A percentile compares a stretch with the other conserved stretches of the same genome.
phyloP scores from a whole-genome alignment of 2,329 filamentous ascomycete genomes.

The Penicillium sp. region DNA sequence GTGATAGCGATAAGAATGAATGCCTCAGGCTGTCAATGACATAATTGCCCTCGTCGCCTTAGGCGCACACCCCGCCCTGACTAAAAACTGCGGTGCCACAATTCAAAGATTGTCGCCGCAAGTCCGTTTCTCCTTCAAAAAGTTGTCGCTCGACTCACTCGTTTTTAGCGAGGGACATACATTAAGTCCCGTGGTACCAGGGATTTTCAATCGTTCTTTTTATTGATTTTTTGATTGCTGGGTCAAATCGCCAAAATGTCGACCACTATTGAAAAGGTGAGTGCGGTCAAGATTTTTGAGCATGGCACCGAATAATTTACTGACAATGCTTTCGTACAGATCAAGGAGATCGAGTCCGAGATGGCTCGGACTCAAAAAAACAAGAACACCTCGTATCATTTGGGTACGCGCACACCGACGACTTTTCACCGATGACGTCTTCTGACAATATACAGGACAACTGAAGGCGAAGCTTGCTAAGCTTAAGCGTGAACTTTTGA shows the following conservation, averaged over 20 bases:
- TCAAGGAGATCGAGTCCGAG: slow-evolving; percentile 96
- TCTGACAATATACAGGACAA: slow-evolving; percentile 57
- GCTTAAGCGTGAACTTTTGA: slow-evolving; percentile 92
- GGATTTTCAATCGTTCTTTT: neutral
- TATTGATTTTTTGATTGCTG: slow-evolving; percentile 12
- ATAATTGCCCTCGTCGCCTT: slow-evolving; percentile 24
- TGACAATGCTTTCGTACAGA: slow-evolving; percentile 57
- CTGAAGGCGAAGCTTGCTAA: slow-evolving; percentile 98
- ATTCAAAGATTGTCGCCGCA: slow-evolving; percentile 31
- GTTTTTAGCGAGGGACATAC: slow-evolving; percentile 14
- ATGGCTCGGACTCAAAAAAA: slow-evolving; percentile 98
- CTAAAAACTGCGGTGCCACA: slow-evolving; percentile 36
- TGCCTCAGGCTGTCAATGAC: slow-evolving; percentile 19
- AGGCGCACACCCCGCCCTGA: slow-evolving; percentile 30
- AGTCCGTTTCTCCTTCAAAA: slow-evolving; percentile 20
- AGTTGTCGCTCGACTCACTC: slow-evolving; percentile 5
- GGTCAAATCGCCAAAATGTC: slow-evolving; percentile 65
- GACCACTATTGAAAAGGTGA: slow-evolving; percentile 96
- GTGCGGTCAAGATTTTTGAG: slow-evolving; percentile 47
- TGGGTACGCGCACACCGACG: slow-evolving; percentile 55
- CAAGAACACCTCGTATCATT: slow-evolving; percentile 89
- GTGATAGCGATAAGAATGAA: slow-evolving; percentile 18
- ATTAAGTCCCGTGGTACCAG: neutral
- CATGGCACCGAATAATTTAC: slow-evolving; percentile 3
- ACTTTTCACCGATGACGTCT: slow-evolving; percentile 8